Evolutionary conservation across 2,329 filamentous ascomycete species (phyloP), one percentile per base, ranked within the genome.

Genomic region (Neospermospora avenae): DNA sequence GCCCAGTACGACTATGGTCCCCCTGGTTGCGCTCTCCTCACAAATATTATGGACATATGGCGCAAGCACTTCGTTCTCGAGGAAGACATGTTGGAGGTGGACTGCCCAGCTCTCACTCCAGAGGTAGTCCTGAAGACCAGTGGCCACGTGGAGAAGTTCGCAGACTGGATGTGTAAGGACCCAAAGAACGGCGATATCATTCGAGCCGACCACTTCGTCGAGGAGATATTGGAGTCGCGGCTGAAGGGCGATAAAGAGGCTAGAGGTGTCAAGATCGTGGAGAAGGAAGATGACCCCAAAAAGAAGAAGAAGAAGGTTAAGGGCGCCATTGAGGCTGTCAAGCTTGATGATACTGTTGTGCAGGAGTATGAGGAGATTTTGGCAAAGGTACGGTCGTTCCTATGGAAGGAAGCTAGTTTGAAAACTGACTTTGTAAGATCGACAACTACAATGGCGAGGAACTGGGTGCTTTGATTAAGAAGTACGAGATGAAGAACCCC

Each of bases 121-220:
- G 86, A 95, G 71, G 90, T 95, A 51, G 91, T 99, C 39, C 84
- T 99, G 72, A 96, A 98, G 83, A 96, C 93, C 57, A 90, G 86
- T 75, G 95, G 95, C 65, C 95, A 99, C 78, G 95, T 98, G 67
- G 93, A 97, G 76, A 96, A 96, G 77, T 98, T 98, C 59, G 71
- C 70, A 14, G 93, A 98, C 76, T 98, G 90, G 91, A 97, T 98
- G 93, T 96, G 91, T 86, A 96, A 96, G 77, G 95, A 99, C 76
- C 91, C 93, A 65, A 96, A 96, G 83, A 96, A 89, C 71, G 95
- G 95, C 74, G 95, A 99, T 76, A 96, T 97, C 72, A 86, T 99
- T 74, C 87, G 95, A 69, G 92, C 95, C 60, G 95, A 99, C 74
- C 95, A 99, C 79, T 85, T 98, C 70, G 93, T 99, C 67, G 93